phyloP scores from a whole-genome alignment of 108 stramenopile genomes.

The Nannochloropsis gaditana region DNA sequence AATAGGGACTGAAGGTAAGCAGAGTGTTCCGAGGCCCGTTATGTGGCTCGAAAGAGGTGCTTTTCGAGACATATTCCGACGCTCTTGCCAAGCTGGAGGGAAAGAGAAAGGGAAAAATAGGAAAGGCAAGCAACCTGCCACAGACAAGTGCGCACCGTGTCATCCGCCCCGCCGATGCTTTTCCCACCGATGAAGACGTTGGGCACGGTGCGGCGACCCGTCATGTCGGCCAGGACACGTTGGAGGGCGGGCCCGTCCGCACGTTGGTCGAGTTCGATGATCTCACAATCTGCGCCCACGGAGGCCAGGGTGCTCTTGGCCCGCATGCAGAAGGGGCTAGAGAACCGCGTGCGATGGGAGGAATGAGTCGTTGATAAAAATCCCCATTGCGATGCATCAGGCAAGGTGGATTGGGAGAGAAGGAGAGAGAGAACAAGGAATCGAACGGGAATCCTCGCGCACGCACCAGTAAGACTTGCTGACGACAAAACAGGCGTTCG shows the following conservation, averaged over 20 bases:
- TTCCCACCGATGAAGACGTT: slow-evolving; percentile 5
- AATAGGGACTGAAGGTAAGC: no score
- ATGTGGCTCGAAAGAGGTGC: no score
- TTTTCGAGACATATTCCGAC: no score
- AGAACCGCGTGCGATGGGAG: neutral
- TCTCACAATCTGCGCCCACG: neutral
- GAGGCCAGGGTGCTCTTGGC: neutral
- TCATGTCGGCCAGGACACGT: neutral
- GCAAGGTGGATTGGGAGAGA: neutral
- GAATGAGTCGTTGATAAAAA: neutral
- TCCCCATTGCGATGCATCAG: no score
- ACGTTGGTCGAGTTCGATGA: neutral
- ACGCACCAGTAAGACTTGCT: slow-evolving; percentile 13
- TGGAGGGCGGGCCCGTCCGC: neutral
- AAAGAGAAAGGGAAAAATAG: neutral
- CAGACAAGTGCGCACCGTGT: neutral
- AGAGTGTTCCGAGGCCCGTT: no score
- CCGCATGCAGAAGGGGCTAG: neutral
- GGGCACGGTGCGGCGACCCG: neutral
- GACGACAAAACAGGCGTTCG: neutral
- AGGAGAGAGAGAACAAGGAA: neutral
- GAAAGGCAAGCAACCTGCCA: neutral
- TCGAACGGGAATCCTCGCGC: no score
- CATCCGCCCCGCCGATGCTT: neutral
- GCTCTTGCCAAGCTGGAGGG: neutral